Conservation (phyloP, 257 asterid genomes). For the Rehmannia glutinosa region DNA sequence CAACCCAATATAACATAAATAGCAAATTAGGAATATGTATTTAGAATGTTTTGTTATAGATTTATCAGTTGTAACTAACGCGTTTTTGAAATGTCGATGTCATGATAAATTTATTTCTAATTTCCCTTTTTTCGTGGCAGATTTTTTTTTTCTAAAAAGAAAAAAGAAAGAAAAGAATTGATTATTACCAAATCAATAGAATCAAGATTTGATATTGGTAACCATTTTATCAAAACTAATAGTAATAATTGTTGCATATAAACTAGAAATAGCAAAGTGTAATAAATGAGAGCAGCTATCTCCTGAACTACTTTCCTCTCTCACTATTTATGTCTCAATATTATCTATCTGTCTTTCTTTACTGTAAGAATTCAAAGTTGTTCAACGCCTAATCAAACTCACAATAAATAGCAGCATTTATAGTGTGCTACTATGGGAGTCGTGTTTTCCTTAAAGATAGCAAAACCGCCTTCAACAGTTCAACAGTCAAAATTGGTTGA, state of each 20-base stretch:
- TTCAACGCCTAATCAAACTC: constrained; percentile 19
- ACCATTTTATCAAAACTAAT: no score
- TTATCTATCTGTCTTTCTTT: neutral
- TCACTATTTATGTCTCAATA: constrained; percentile 10
- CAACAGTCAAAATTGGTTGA: constrained; percentile 1
- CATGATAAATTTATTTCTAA: no score
- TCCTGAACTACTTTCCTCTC: neutral
- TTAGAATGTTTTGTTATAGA: no score
- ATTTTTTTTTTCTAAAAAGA: no score
- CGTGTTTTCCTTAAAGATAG: constrained; percentile 16
- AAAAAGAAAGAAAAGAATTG: no score
- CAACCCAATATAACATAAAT: no score
- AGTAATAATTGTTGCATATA: neutral
- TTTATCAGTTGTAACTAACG: no score
- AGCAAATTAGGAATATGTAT: no score
- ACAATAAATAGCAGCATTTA: constrained; percentile 21
- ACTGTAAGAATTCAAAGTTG: neutral
- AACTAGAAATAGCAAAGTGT: neutral
- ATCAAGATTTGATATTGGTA: no score
- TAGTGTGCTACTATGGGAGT: constrained; percentile 1
- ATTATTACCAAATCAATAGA: no score
- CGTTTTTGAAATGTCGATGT: no score
- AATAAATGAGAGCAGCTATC: constrained; percentile 18
- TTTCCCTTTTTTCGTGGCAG: no score
- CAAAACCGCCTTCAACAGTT: constrained; percentile 18